Conservation (phyloP, 805 yeast species). For the Priceomyces haplophilus region DNA sequence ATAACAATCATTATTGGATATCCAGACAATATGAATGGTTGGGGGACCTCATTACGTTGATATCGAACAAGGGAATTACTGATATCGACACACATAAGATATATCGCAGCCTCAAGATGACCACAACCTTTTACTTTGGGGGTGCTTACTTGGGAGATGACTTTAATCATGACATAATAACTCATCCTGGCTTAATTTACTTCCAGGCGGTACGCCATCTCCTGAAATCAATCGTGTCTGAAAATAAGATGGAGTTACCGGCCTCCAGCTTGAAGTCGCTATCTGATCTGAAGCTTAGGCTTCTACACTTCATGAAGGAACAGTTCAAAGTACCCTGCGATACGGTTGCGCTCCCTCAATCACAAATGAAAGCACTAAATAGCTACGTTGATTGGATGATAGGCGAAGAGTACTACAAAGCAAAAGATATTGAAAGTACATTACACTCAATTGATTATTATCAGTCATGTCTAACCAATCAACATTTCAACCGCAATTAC, state of each 20-base stretch:
- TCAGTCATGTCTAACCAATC: constrained; percentile 10
- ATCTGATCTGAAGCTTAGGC: constrained; percentile 13
- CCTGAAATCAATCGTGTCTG: constrained; percentile 13
- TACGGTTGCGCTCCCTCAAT: not conserved
- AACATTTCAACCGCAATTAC: constrained; percentile 33
- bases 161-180: constrained; percentile 19
- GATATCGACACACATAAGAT: constrained; percentile 42
- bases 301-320: constrained; percentile 18
- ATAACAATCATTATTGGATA: constrained; percentile 44
- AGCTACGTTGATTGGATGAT: constrained; percentile 45
- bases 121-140: constrained; percentile 34
- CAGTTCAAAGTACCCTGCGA: constrained; percentile 2
- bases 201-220: constrained; percentile 20
- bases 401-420: constrained; percentile 44
- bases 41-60: constrained; percentile 50
- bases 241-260: not conserved
- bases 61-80: not conserved
- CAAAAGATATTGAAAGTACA: constrained; percentile 7
- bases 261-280: constrained; percentile 8
- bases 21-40: constrained; percentile 64
- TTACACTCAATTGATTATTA: constrained; percentile 19
- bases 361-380: not conserved
- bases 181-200: constrained; percentile 30
- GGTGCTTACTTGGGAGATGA: constrained; percentile 30
- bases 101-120: too few relatives aligned